Conservation (phyloP, 805 yeast species). For the Teunomyces funiuensis region DNA sequence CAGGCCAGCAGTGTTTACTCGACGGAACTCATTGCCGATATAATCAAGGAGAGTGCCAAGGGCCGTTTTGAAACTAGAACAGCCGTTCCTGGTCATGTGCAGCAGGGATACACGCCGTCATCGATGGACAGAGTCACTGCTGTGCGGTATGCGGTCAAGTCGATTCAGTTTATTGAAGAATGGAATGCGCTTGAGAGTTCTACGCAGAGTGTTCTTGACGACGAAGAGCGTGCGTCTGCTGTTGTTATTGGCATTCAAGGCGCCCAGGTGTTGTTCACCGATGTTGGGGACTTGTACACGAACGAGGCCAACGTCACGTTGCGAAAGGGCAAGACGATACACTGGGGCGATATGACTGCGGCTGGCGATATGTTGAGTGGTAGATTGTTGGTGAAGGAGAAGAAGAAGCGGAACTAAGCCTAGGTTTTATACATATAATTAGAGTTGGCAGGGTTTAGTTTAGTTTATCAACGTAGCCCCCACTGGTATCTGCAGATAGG, state of each 20-base stretch:
- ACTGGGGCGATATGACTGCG: constrained; percentile 63
- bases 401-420: neutral
- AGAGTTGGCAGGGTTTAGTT: neutral
- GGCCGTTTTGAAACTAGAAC: constrained; percentile 75
- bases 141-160: constrained; percentile 66
- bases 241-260: constrained; percentile 75
- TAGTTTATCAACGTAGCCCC: neutral
- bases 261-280: constrained; percentile 56
- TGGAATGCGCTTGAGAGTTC: constrained; percentile 10
- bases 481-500: no score
- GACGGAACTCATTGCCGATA: constrained; percentile 68
- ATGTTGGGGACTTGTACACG: constrained; percentile 56
- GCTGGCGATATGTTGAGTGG: constrained; percentile 75
- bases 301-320: constrained; percentile 57
- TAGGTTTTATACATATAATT: neutral
- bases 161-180: constrained; percentile 67
- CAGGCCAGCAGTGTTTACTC: constrained; percentile 67
- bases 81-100: constrained; percentile 85
- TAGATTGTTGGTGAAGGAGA: constrained; percentile 25
- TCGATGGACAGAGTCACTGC: constrained; percentile 78
- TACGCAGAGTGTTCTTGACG: neutral
- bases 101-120: constrained; percentile 79
- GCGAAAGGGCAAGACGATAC: constrained; percentile 67
- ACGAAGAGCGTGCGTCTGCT: constrained; percentile 23
- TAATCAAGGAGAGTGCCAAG: constrained; percentile 60